Base-by-base conservation (phyloP, 2,329 filamentous ascomycete species). In the Aspergillus sp. region DNA sequence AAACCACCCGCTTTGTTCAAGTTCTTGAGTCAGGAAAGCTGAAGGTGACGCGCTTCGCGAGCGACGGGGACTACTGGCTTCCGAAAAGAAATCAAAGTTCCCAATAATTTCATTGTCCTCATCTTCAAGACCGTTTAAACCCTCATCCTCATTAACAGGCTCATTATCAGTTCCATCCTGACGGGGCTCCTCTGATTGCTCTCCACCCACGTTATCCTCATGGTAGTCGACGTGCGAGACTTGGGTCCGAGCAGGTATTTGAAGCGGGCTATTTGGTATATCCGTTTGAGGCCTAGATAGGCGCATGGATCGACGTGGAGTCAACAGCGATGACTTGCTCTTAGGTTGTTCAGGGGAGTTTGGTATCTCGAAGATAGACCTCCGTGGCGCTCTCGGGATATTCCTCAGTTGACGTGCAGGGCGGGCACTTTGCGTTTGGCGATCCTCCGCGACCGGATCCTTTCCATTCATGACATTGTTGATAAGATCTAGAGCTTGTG, bases 381-480 rank as follows among this genome's bases (percentile, higher is more conserved):
- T 55, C 4, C 34, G 58, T 7, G 55, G 42, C 3, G 41, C 5
- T 24, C 43, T 47, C 6, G 39, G 41, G 13, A 44, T 18, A 13
- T 42, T 51, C 20, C 38, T 36, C n/a, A 39, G 6, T 5, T 51
- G 56, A 30, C 39, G 53, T 4, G 42, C 43, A 26, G 51, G 50
- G 15, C 48, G 56, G 12, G 56, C 53, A n/a, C 57, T 54, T 18
- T 53, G 48, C 24, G 49, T 26, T 26, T 41, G 45, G 7, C 49
- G 49, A 17, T 49, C 45, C n/a, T 41, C 41, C 20, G 36, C 22
- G 24, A 26, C 34, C 42, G 15, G 49, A 32, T 12, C 24, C 12
- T 39, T 39, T 22, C 43, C 26, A 32, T 41, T 47, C 56, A 61
- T 61, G 44, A 67, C 53, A 20, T 42, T 61, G 47, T 69, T 71